These are phyloP conservation scores for Hypomyces rosellus DNA, from an alignment of 2,329 filamentous ascomycete genomes.

Conservation along the genomic window DNA sequence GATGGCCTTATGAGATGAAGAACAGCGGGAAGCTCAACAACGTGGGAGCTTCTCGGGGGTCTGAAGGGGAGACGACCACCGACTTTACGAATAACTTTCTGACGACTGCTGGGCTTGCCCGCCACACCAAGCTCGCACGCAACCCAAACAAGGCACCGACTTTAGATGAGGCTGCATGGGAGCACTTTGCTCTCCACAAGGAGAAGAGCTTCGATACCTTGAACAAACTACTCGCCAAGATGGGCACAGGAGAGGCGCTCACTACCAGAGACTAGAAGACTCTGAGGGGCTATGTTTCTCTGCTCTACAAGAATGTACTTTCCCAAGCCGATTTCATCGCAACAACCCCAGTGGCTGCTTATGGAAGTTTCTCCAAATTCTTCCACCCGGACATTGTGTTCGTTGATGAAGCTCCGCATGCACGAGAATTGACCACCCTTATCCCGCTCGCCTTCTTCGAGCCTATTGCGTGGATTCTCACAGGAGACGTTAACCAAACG, in stretches of 20 bases:
- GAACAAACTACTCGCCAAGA: conserved; percentile 28
- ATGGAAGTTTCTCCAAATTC: conserved; percentile 35
- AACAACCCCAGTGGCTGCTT: conserved; percentile 39
- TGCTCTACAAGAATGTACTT: conserved; percentile 34
- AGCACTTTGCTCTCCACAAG: conserved; percentile 30
- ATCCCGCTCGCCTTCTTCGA: conserved; percentile 39
- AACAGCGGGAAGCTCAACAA: conserved; percentile 25
- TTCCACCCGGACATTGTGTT: conserved; percentile 81
- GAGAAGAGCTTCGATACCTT: conserved; percentile 27
- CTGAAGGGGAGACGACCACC: conserved; percentile 5
- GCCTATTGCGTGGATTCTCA: conserved; percentile 39
- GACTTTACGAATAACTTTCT: conserved; percentile 34
- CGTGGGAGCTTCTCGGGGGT: not conserved
- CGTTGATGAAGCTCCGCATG: conserved; percentile 61
- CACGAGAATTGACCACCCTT: conserved; percentile 38
- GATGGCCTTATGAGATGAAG: conserved; percentile 33
- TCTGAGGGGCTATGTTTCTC: conserved; percentile 25
- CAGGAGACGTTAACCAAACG: conserved; percentile 40
- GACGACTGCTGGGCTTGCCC: conserved; percentile 19
- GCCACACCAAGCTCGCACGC: conserved; percentile 10
- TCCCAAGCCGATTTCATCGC: conserved; percentile 37
- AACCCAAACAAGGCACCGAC: conserved; percentile 28
- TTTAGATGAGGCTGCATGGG: conserved; percentile 38
- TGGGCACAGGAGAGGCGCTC: conserved; percentile 22
- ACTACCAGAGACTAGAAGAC: conserved; percentile 22